A percentile compares a stretch with the other conserved stretches of the same genome.
Conservation (phyloP, 768 basidiomycete genomes). For the Mycena capillaripes region DNA sequence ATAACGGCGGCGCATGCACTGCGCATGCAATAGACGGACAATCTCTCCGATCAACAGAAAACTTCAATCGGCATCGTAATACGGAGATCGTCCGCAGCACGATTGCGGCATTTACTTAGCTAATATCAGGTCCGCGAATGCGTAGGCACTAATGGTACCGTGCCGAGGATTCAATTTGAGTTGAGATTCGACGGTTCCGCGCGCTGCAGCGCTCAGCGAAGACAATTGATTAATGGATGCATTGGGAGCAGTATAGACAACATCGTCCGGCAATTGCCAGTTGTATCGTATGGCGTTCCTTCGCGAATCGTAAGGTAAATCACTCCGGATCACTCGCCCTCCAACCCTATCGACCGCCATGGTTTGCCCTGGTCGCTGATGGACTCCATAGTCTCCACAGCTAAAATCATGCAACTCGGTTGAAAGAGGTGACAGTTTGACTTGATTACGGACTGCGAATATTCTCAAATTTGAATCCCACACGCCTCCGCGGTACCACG, state of each 20-base stretch:
- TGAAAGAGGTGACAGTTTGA: too few species aligned
- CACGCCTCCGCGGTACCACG: too few species aligned
- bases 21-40: not conserved
- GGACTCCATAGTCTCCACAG: too few species aligned
- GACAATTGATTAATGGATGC: not conserved
- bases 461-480: too few species aligned
- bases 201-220: not conserved
- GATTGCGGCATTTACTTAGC: not conserved
- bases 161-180: not conserved
- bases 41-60: conserved; percentile 26
- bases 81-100: not conserved
- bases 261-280: not conserved
- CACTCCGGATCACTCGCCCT: not conserved
- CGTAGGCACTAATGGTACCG: not conserved
- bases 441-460: too few species aligned
- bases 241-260: not conserved
- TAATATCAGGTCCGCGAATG: not conserved
- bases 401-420: too few species aligned
- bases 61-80: conserved; percentile 9
- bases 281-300: not conserved
- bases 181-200: not conserved
- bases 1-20: conserved; percentile 1
- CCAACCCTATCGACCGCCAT: not conserved
- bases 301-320: not conserved
- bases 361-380: too few species aligned